phyloP scores from a whole-genome alignment of 495 filamentous ascomycete species.

The Aspergillus egyptiacus region DNA sequence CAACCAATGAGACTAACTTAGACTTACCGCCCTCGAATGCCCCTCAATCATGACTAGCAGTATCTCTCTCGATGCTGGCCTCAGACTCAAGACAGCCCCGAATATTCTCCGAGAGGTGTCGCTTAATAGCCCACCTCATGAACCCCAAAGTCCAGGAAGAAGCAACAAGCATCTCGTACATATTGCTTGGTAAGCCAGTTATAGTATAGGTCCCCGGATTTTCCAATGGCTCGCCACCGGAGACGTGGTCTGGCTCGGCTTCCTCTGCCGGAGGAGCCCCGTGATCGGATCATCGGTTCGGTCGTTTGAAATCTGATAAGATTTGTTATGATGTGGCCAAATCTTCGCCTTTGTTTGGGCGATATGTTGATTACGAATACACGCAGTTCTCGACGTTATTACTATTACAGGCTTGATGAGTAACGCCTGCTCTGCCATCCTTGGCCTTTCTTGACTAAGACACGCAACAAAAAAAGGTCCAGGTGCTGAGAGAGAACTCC shows the following conservation, averaged over 20 bases:
- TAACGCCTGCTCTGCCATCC: too few species aligned
- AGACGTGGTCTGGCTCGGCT: background rate
- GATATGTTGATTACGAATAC: background rate
- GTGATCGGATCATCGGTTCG: background rate
- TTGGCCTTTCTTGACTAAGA: too few species aligned
- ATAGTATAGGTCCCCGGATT: background rate
- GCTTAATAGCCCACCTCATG: too few species aligned
- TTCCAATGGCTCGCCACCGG: background rate
- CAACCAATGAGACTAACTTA: background rate
- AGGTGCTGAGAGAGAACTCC: too few species aligned
- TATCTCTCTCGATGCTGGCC: background rate
- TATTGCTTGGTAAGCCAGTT: too few species aligned
- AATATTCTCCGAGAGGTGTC: background rate
- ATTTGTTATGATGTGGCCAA: too few species aligned
- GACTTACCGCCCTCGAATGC: background rate
- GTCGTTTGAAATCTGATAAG: slow-evolving; percentile 7
- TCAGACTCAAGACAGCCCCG: background rate
- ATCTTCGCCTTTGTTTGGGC: too few species aligned
- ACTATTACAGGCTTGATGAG: background rate
- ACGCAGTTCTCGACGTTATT: background rate
- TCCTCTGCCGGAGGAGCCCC: background rate
- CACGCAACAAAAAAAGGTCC: too few species aligned
- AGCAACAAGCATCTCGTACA: too few species aligned
- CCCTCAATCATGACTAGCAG: background rate
- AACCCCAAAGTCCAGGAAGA: too few species aligned